A percentile compares a stretch with the other conserved stretches of the same genome.
Conservation (phyloP, 768 basidiomycete species). For the Mycena polygramma region DNA sequence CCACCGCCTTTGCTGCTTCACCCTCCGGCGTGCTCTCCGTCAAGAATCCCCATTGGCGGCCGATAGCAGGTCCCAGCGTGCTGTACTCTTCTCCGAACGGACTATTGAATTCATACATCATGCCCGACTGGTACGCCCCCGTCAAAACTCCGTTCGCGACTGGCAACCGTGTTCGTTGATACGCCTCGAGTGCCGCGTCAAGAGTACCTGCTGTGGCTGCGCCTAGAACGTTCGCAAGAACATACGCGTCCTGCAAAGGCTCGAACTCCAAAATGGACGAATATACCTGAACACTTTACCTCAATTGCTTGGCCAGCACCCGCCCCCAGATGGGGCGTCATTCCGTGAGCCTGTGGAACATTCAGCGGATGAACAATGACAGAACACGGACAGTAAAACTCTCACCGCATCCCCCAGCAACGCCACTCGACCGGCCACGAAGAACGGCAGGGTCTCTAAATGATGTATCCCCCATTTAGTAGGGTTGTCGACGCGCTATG, state of each 20-base stretch:
- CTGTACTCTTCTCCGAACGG: conserved; percentile 51
- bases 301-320: conserved; percentile 49
- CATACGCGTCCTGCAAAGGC: conserved; percentile 43
- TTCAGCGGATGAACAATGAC: conserved; percentile 40
- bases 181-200: conserved; percentile 46
- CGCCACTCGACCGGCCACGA: conserved; percentile 52
- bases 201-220: conserved; percentile 37
- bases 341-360: conserved; percentile 43
- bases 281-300: conserved; percentile 31
- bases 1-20: conserved; percentile 42
- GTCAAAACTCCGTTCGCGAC: conserved; percentile 50
- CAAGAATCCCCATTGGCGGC: conserved; percentile 59
- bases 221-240: conserved; percentile 41
- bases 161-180: conserved; percentile 50
- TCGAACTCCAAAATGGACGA: background rate
- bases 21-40: conserved; percentile 49
- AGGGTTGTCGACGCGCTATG: conserved; percentile 47
- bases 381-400: conserved; percentile 9
- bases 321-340: conserved; percentile 46
- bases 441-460: conserved; percentile 52
- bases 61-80: conserved; percentile 55
- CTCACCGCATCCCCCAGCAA: conserved; percentile 60
- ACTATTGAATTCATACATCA: conserved; percentile 56
- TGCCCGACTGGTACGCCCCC: conserved; percentile 50
- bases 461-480: conserved; percentile 56